Percentiles rank a stretch among this genome's conserved stretches.
Conservation (phyloP, 1,284 basidiomycete genomes). For the Amylostereum areolatum region DNA sequence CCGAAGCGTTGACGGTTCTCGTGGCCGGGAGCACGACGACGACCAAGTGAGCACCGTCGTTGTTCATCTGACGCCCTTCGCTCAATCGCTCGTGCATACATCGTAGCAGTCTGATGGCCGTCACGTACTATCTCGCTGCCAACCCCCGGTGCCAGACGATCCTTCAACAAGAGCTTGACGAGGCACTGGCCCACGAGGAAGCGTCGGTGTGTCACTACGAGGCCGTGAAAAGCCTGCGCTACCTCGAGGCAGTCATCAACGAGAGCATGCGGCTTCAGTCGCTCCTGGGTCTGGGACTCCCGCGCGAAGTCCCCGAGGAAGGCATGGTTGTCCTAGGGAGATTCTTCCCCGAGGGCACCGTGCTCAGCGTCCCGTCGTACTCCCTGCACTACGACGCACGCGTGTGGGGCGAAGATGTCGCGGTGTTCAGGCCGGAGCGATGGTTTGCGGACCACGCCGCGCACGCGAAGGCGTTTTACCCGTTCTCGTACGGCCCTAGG, state of each 20-base stretch:
- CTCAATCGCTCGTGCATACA: no score
- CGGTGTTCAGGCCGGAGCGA: slow-evolving; percentile 69
- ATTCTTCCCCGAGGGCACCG: slow-evolving; percentile 63
- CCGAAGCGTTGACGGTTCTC: slow-evolving; percentile 81
- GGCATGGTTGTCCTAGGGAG: slow-evolving; percentile 55
- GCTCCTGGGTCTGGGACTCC: slow-evolving; percentile 75
- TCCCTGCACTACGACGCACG: slow-evolving; percentile 68
- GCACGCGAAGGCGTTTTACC: slow-evolving; percentile 43
- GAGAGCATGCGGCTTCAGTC: slow-evolving; percentile 81
- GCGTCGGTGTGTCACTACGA: slow-evolving; percentile 51
- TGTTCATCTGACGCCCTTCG: no score
- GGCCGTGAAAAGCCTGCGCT: slow-evolving; percentile 64
- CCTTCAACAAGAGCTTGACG: slow-evolving; percentile 79
- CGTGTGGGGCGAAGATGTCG: slow-evolving; percentile 75
- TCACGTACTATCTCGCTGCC: slow-evolving; percentile 75
- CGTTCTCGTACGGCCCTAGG: slow-evolving; percentile 2
- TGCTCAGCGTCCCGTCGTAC: slow-evolving; percentile 72
- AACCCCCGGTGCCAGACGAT: slow-evolving; percentile 64
- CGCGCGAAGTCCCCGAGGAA: slow-evolving; percentile 69
- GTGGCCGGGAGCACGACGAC: no score
- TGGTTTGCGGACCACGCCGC: slow-evolving; percentile 69
- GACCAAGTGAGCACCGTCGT: no score
- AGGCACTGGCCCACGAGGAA: slow-evolving; percentile 58
- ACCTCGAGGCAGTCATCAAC: slow-evolving; percentile 78
- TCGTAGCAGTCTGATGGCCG: slow-evolving; percentile 37